Base-by-base conservation (phyloP, 225 moss, liverwort and hornwort species). In the Marchantia polymorpha region DNA sequence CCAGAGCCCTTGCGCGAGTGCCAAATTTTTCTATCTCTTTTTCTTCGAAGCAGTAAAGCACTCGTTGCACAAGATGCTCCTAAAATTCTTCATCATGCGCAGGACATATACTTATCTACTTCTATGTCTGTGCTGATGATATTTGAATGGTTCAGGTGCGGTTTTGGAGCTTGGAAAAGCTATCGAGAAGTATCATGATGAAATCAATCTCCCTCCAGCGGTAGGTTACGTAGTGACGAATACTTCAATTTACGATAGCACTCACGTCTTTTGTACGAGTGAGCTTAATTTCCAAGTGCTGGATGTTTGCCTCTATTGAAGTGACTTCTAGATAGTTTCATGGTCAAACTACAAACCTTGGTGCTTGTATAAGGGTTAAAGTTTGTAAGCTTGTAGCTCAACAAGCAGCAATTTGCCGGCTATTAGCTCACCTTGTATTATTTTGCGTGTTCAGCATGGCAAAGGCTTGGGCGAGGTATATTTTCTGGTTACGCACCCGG, bases 81-180 rank as follows among this genome's bases (percentile, higher is more conserved):
- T 2, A 39, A 39, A 39, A 39, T 39, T 39, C 39, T 39, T 39
- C 39, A 2, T 39, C 39, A 39, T 39, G 39, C 5, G 39, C 39
- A 39, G 39, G 39, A 39, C 39, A 39, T 39, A 39, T 39, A 39
- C 39, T 39, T 39, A 39, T 39, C 39, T 39, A 39, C 52, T 7
- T 16, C 27, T n/a, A 17, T 73, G n/a, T 69, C 46, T 69, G 52
- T 10, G 49, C 53, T 73, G 73, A 54, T 10, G 25, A 25, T 52
- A 10, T 15, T 0, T 52, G 4, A 73, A 26, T 73, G 26, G 73
- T 60, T 51, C 77, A 93, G 93, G 79, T 83, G 90, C 83, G 83
- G 87, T 89, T 67, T 81, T 97, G 90, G 96, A 94, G 78, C 94
- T 97, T 73, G 85, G 93, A 8, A 94, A 92, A 84, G 96, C 96